These are phyloP conservation scores for Talaromyces thailandensis DNA, from an alignment of 495 filamentous ascomycete genomes.

Conservation along the genomic window DNA sequence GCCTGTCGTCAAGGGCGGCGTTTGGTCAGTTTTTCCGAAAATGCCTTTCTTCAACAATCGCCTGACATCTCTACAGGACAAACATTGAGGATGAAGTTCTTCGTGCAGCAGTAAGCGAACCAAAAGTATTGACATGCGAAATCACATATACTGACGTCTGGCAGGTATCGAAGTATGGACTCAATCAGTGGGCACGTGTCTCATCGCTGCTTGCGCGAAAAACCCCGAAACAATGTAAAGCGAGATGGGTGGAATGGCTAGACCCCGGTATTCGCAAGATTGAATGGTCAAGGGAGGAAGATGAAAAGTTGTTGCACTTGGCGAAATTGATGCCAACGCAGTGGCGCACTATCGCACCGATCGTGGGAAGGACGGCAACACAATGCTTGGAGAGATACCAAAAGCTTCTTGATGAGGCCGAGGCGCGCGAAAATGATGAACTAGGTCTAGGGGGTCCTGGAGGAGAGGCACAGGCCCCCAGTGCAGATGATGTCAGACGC, in stretches of 20 bases:
- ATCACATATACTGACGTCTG: conserved; percentile 13
- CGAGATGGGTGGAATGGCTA: conserved; percentile 96
- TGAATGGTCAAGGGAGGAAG: conserved; percentile 98
- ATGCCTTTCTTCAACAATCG: conserved; percentile 2
- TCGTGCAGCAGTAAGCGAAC: conserved; percentile 58
- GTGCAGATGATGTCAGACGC: conserved; percentile 85
- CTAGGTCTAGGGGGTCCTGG: conserved; percentile 81
- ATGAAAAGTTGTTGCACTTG: conserved; percentile 91
- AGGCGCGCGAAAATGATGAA: conserved; percentile 75
- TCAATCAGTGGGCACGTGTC: conserved; percentile 98
- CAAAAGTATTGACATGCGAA: background rate
- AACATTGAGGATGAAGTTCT: conserved; percentile 92
- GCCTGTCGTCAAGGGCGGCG: conserved; percentile 97
- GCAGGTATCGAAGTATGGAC: conserved; percentile 84
- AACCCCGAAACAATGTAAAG: conserved; percentile 98
- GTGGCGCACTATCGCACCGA: conserved; percentile 96
- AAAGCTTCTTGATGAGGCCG: conserved; percentile 90
- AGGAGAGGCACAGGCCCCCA: conserved; percentile 81
- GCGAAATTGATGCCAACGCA: conserved; percentile 99
- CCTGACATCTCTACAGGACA: conserved; percentile 32
- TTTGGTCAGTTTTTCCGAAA: conserved; percentile 64
- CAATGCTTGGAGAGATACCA: conserved; percentile 97
- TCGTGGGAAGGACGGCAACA: conserved; percentile 91
- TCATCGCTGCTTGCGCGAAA: conserved; percentile 95
- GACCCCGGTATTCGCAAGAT: conserved; percentile 96